Evolutionary conservation across 1,284 basidiomycete genomes (phyloP).

Genomic region (Leccinum angustisporum): DNA sequence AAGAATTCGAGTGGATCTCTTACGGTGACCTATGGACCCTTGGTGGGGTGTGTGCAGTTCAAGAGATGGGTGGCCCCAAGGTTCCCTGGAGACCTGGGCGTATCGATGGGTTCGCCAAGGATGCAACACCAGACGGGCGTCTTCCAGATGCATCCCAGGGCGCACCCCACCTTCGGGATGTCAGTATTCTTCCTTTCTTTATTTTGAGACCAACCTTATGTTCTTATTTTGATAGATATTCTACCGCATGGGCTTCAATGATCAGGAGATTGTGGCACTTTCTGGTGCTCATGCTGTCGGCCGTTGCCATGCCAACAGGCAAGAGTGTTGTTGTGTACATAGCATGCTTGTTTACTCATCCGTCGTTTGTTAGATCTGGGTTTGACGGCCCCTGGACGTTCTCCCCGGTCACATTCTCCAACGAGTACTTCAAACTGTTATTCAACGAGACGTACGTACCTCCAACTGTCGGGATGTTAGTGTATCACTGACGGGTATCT

Average conservation of each 20-base stretch:
- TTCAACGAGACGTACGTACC: slow-evolving; percentile 77
- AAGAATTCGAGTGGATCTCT: slow-evolving; percentile 86
- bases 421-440: slow-evolving; percentile 89
- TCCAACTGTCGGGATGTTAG: background rate
- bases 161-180: slow-evolving; percentile 79
- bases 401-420: slow-evolving; percentile 84
- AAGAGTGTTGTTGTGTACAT: slow-evolving; percentile 15
- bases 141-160: slow-evolving; percentile 90
- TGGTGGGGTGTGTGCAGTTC: slow-evolving; percentile 81
- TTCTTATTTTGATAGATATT: slow-evolving; percentile 60
- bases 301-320: slow-evolving; percentile 84
- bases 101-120: slow-evolving; percentile 74
- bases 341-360: background rate
- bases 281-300: slow-evolving; percentile 94
- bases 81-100: slow-evolving; percentile 89
- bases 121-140: slow-evolving; percentile 91
- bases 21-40: slow-evolving; percentile 96
- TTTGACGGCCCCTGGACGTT: slow-evolving; percentile 93
- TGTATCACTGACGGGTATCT: background rate
- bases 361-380: slow-evolving; percentile 60
- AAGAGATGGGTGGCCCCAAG: slow-evolving; percentile 84
- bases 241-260: slow-evolving; percentile 95
- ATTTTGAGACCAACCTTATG: background rate
- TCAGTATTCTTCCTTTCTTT: slow-evolving; percentile 35
- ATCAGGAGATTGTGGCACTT: slow-evolving; percentile 95